A percentile compares a stretch with the other conserved stretches of the same genome.
phyloP scores from a whole-genome alignment of 768 basidiomycete species.

The Pulveroboletus ravenelii region DNA sequence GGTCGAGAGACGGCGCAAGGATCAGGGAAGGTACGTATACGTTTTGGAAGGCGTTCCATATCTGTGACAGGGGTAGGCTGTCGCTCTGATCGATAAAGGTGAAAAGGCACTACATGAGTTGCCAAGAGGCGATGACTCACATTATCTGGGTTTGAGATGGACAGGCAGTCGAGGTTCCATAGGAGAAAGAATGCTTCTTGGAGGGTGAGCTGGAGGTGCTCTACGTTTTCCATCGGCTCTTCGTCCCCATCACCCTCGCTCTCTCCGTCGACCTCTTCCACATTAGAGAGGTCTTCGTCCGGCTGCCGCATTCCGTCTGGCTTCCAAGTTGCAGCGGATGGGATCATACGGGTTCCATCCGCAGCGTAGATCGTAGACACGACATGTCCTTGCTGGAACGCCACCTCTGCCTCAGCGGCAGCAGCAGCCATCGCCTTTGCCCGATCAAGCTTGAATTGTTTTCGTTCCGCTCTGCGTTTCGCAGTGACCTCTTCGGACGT shows the following conservation, averaged over 20 bases:
- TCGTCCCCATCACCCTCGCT: slow-evolving; percentile 26
- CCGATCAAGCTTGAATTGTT: slow-evolving; percentile 90
- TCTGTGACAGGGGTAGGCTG: slow-evolving; percentile 49
- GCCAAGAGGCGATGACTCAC: slow-evolving; percentile 38
- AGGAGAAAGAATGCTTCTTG: slow-evolving; percentile 86
- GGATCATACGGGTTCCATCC: slow-evolving; percentile 45
- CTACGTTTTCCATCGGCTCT: slow-evolving; percentile 63
- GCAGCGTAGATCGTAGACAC: slow-evolving; percentile 55
- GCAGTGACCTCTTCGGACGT: slow-evolving; percentile 92
- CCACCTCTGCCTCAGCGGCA: slow-evolving; percentile 71
- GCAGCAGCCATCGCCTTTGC: slow-evolving; percentile 82
- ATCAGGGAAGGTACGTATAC: slow-evolving; percentile 43
- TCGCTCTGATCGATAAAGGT: slow-evolving; percentile 38
- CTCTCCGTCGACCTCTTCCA: slow-evolving; percentile 21
- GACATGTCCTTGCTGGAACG: slow-evolving; percentile 69
- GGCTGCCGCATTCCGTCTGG: slow-evolving; percentile 32
- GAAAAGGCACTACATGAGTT: background rate
- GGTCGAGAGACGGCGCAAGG: slow-evolving; percentile 24
- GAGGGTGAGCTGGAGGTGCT: slow-evolving; percentile 87
- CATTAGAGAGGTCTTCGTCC: slow-evolving; percentile 12
- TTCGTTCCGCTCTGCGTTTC: slow-evolving; percentile 79
- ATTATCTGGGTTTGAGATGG: slow-evolving; percentile 57
- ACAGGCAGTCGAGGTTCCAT: slow-evolving; percentile 81
- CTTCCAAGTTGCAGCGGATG: slow-evolving; percentile 79
- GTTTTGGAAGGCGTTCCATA: slow-evolving; percentile 63